These are phyloP conservation scores for Penicillium diatomitis DNA, from an alignment of 495 filamentous ascomycete genomes.

Conservation along the genomic window DNA sequence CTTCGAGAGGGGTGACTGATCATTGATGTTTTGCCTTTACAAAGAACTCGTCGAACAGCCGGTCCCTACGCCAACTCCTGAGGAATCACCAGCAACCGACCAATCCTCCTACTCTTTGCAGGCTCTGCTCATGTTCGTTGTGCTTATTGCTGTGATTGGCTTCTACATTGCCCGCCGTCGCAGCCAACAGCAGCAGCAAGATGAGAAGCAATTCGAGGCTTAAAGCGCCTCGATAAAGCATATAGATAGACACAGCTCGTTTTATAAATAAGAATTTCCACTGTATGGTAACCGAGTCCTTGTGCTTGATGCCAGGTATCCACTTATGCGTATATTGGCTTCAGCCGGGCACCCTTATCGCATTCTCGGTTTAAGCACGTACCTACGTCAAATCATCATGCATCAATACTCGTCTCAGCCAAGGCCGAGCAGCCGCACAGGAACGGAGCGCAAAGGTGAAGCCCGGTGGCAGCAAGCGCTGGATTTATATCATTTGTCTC, in stretches of 20 bases:
- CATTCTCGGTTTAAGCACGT: too few species aligned
- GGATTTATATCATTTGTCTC: too few species aligned
- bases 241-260: background rate
- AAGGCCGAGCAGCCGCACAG: too few species aligned
- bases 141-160: slow-evolving; percentile 30
- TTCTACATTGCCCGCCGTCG: slow-evolving; percentile 25
- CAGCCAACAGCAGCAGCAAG: slow-evolving; percentile 11
- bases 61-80: background rate
- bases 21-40: slow-evolving; percentile 11
- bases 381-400: too few species aligned
- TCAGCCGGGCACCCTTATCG: too few species aligned
- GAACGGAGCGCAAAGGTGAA: too few species aligned
- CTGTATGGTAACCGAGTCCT: too few species aligned
- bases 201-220: slow-evolving; percentile 11
- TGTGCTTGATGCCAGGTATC: too few species aligned
- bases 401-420: too few species aligned
- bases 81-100: slow-evolving; percentile 8
- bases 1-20: slow-evolving; percentile 29
- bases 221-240: slow-evolving; percentile 2
- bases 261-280: background rate
- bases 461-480: too few species aligned
- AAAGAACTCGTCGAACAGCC: slow-evolving; percentile 14
- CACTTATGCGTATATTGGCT: too few species aligned
- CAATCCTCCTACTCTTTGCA: slow-evolving; percentile 23
- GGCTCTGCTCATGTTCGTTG: slow-evolving; percentile 33